Base-by-base conservation (phyloP, 441 rosid genomes). In the Populus hybrid region DNA sequence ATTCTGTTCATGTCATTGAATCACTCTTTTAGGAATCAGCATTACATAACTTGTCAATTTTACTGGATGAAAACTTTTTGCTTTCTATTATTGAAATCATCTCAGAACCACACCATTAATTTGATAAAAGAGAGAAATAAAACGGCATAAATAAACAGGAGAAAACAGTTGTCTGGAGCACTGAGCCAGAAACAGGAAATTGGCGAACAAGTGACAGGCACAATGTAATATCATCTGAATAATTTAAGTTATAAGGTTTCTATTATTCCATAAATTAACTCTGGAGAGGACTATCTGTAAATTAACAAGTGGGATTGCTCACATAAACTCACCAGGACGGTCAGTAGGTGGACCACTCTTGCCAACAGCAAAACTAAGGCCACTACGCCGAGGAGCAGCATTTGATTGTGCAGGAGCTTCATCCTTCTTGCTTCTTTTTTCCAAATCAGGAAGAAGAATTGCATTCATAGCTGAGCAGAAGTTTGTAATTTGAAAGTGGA, bases 341-440 rank as follows among this genome's bases (percentile, higher is more conserved):
- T 75, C 79, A 40, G 73, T 53, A 20, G 84, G 79, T 72, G 82
- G 72, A 80, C 73, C 80, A 75, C 75, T 85, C 75, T 80, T 82
- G 64, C 93, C 90, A 66, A 89, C 85, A 69, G 94, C 97, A 76
- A 89, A 87, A 82, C 90, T 88, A 75, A 95, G 97, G 83, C 97
- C 98, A 75, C 96, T 92, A 72, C 77, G 87, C 73, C 75, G 84
- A 79, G 89, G 81, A 82, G 90, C 72, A 73, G 70, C 74, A 80
- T 73, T 70, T 6, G 81, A 68, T 75, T 82, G 77, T 11, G 69
- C 69, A 67, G 86, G 70, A 18, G 82, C 65, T 79, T 87, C 87
- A 75, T 72, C 72, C 2, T 40, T 70, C 64, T 82, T 76, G 36
- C 75, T 79, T 23, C 34, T 70, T 73, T 80, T 81, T 8, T 9